Percentiles rank a stretch among this genome's conserved stretches.
phyloP scores from a whole-genome alignment of 805 yeast species.

The Candida morakotiae region DNA sequence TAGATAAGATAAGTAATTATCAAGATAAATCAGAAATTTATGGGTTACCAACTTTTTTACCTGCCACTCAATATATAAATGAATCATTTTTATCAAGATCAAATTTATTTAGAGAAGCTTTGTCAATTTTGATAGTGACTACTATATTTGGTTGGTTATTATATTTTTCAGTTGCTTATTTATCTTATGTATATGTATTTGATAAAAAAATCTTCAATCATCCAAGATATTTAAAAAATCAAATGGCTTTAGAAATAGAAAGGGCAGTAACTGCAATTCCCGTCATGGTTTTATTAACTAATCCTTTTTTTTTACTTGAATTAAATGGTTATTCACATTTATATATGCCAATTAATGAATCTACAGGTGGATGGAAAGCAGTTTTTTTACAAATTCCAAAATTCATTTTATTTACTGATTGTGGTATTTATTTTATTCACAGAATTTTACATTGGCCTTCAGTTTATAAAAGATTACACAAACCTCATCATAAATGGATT shows the following conservation, averaged over 20 bases:
- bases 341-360: conserved; percentile 60
- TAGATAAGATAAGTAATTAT: conserved; percentile 13
- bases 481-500: conserved; percentile 99
- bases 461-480: conserved; percentile 82
- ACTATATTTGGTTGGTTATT: conserved; percentile 84
- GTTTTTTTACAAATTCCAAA: conserved; percentile 64
- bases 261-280: conserved; percentile 84
- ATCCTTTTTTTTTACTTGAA: conserved; percentile 87
- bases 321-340: conserved; percentile 77
- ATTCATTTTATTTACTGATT: conserved; percentile 90
- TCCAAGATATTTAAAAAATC: conserved; percentile 93
- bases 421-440: conserved; percentile 87
- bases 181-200: conserved; percentile 76
- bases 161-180: conserved; percentile 68
- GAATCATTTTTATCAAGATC: conserved; percentile 72
- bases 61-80: conserved; percentile 52
- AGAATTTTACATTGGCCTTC: conserved; percentile 91
- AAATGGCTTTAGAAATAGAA: conserved; percentile 76
- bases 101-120: conserved; percentile 64
- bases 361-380: conserved; percentile 67
- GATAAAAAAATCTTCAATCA: conserved; percentile 91
- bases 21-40: conserved; percentile 44
- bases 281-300: conserved; percentile 77
- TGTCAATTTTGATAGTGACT: conserved; percentile 65
- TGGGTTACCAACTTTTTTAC: conserved; percentile 60